These are phyloP conservation scores for Basipetospora chlamydospora DNA, from an alignment of 2,329 filamentous ascomycete species.

Conservation along the genomic window DNA sequence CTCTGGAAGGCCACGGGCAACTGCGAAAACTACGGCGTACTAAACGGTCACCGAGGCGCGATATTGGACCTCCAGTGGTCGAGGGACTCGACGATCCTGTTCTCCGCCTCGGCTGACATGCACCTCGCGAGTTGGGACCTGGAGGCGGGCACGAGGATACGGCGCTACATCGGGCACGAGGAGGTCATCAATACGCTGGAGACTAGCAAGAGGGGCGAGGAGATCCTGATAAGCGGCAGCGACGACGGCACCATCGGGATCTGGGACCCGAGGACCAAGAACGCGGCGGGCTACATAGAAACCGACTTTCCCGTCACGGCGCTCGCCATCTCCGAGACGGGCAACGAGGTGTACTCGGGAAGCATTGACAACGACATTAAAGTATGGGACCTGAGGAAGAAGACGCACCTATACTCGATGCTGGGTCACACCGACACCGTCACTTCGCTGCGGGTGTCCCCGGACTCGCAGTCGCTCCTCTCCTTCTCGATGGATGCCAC, in stretches of 20 bases:
- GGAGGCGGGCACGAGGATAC: slow-evolving; percentile 81
- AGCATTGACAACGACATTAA: slow-evolving; percentile 96
- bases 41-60: slow-evolving; percentile 82
- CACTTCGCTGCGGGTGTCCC: slow-evolving; percentile 80
- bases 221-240: slow-evolving; percentile 77
- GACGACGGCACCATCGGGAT: slow-evolving; percentile 90
- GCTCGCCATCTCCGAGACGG: slow-evolving; percentile 80
- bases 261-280: slow-evolving; percentile 88
- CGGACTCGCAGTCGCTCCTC: slow-evolving; percentile 77
- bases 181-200: slow-evolving; percentile 91
- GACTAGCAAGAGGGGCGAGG: slow-evolving; percentile 77
- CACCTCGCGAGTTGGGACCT: slow-evolving; percentile 91
- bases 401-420: slow-evolving; percentile 75
- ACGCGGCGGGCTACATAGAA: slow-evolving; percentile 74
- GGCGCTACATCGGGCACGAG: slow-evolving; percentile 82
- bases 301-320: slow-evolving; percentile 89
- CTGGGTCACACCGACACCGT: slow-evolving; percentile 83
- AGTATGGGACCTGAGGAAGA: slow-evolving; percentile 92
- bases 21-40: slow-evolving; percentile 84
- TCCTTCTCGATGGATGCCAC: slow-evolving; percentile 93
- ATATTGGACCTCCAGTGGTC: slow-evolving; percentile 93
- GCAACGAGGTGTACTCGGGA: slow-evolving; percentile 88
- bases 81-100: slow-evolving; percentile 78
- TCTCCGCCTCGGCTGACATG: slow-evolving; percentile 86
- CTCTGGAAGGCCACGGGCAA: slow-evolving; percentile 87